Percentiles rank a stretch among this genome's conserved stretches.
phyloP scores from a whole-genome alignment of 2,329 filamentous ascomycete genomes.

The Colletotrichum limetticola region DNA sequence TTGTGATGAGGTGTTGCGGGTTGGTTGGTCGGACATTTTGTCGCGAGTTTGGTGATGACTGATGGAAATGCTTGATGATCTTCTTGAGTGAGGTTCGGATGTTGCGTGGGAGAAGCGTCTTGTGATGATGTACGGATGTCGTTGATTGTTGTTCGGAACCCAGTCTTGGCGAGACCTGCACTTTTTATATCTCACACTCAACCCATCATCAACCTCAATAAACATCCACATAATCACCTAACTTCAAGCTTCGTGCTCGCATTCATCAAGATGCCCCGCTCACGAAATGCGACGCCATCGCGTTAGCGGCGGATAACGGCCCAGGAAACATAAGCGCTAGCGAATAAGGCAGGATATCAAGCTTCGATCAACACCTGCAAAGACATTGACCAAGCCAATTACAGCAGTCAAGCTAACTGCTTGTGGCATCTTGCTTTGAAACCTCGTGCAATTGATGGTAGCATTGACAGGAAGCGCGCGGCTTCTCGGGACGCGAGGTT shows the following conservation, averaged over 20 bases:
- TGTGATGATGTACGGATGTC: not conserved
- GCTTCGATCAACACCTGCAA: not conserved
- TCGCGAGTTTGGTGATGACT: not conserved
- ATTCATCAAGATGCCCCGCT: not conserved
- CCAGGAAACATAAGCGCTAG: not conserved
- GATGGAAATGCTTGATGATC: no score
- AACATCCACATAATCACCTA: no score
- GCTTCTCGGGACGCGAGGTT: not conserved
- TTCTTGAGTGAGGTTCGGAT: not conserved
- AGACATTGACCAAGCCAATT: not conserved
- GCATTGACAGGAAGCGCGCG: not conserved
- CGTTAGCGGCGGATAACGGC: not conserved
- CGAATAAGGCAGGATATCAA: not conserved
- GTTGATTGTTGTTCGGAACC: not conserved
- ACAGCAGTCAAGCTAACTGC: not conserved
- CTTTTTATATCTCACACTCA: no score
- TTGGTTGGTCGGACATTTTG: not conserved
- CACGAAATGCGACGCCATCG: not conserved
- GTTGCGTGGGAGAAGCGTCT: not conserved
- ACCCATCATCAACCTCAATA: no score
- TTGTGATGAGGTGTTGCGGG: not conserved
- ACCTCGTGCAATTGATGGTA: not conserved
- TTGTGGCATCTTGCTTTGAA: not conserved
- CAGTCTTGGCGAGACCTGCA: no score
- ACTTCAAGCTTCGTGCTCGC: not conserved